Evolutionary conservation across 352 stramenopile species (phyloP).

Genomic region (Phytophthora colocasiae): DNA sequence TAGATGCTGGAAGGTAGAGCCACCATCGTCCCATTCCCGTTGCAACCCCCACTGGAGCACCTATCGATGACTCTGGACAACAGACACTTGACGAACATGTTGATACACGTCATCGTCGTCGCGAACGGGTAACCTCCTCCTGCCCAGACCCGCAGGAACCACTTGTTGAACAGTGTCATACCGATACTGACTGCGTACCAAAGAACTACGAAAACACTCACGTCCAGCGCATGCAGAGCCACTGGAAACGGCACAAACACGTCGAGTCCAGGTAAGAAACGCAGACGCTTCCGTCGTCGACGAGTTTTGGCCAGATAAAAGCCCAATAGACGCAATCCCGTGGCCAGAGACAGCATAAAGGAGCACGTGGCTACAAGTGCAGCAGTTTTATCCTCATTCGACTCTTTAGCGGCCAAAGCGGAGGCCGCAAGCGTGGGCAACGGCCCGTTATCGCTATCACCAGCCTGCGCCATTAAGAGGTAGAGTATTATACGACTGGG

Average conservation of each 20-base stretch:
- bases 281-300: conserved; percentile 29
- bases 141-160: conserved; percentile 79
- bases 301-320: conserved; percentile 43
- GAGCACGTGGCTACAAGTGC: conserved; percentile 65
- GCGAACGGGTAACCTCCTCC: conserved; percentile 75
- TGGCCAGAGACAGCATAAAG: conserved; percentile 64
- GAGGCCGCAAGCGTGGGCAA: conserved; percentile 25
- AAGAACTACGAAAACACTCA: conserved; percentile 75
- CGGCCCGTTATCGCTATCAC: conserved; percentile 17
- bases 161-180: conserved; percentile 90
- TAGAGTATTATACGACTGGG: conserved; percentile 16
- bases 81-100: conserved; percentile 83
- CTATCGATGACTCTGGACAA: conserved; percentile 63
- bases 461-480: conserved; percentile 19
- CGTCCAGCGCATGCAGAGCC: conserved; percentile 64
- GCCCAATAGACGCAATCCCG: conserved; percentile 48
- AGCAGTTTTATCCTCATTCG: conserved; percentile 56
- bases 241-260: conserved; percentile 34
- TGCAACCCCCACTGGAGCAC: conserved; percentile 41
- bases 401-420: conserved; percentile 3
- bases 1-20: conserved; percentile 48
- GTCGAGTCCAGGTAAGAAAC: conserved; percentile 17
- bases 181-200: conserved; percentile 88
- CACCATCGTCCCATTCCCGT: conserved; percentile 35
- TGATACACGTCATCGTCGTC: conserved; percentile 81